Percentiles rank a stretch among this genome's conserved stretches.
phyloP scores from a whole-genome alignment of 495 filamentous ascomycete genomes.

The Hypoxylon perforatum region DNA sequence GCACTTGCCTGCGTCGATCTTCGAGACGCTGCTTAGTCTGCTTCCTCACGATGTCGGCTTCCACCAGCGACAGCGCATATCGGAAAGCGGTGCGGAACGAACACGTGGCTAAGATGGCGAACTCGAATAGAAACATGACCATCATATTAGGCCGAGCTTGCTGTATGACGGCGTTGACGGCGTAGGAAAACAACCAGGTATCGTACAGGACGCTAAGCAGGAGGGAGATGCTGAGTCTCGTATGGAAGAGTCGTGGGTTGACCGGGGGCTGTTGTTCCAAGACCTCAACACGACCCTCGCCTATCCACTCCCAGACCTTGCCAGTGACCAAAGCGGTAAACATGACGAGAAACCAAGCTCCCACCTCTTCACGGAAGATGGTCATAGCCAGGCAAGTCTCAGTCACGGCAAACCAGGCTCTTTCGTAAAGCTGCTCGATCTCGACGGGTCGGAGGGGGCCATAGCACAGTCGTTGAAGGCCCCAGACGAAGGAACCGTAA shows the following conservation, averaged over 20 bases:
- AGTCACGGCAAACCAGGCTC: conserved; percentile 95
- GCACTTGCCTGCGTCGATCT: conserved; percentile 66
- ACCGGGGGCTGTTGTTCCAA: conserved; percentile 94
- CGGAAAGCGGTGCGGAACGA: conserved; percentile 81
- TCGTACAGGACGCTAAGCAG: conserved; percentile 81
- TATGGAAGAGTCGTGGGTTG: conserved; percentile 90
- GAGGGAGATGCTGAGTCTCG: conserved; percentile 81
- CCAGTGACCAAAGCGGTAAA: conserved; percentile 90
- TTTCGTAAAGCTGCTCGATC: conserved; percentile 96
- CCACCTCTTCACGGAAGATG: conserved; percentile 96
- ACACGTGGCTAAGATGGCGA: conserved; percentile 82
- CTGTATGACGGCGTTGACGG: conserved; percentile 81
- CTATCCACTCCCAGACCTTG: conserved; percentile 98
- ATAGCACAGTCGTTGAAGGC: conserved; percentile 89
- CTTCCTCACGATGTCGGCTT: conserved; percentile 76
- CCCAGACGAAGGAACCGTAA: conserved; percentile 80
- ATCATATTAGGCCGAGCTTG: conserved; percentile 96
- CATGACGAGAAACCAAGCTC: conserved; percentile 94
- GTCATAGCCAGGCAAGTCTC: conserved; percentile 98
- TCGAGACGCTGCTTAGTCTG: conserved; percentile 74
- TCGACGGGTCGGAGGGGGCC: conserved; percentile 92
- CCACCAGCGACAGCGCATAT: conserved; percentile 82
- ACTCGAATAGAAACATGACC: conserved; percentile 99
- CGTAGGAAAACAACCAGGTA: conserved; percentile 79
- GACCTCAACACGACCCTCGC: conserved; percentile 91